A percentile compares a stretch with the other conserved stretches of the same genome.
These are phyloP conservation scores for Pezicula neosporulosa DNA, from an alignment of 2,329 filamentous ascomycete species.

Conservation along the genomic window DNA sequence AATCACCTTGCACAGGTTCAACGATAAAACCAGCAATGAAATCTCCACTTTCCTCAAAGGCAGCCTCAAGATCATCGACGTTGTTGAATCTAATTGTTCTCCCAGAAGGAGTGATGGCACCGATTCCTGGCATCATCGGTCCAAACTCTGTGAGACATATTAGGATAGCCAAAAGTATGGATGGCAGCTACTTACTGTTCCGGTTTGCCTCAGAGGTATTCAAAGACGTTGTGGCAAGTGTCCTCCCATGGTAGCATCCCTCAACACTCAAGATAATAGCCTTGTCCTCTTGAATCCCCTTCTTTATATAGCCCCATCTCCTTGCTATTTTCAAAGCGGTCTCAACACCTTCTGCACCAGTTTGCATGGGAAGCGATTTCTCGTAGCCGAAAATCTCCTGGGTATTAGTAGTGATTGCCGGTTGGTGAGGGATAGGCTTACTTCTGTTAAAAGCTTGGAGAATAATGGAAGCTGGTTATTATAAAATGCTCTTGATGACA, in stretches of 20 bases:
- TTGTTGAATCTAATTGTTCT: neutral
- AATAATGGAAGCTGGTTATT: neutral
- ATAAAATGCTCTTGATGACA: neutral
- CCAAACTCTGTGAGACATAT: neutral
- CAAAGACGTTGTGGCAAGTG: neutral
- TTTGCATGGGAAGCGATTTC: slow-evolving; percentile 97
- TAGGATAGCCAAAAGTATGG: neutral
- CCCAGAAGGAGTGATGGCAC: neutral
- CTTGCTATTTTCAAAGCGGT: slow-evolving; percentile 89
- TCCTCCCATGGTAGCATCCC: neutral
- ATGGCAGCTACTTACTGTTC: neutral
- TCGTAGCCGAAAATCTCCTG: slow-evolving; percentile 70
- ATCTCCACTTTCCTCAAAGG: neutral
- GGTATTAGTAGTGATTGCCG: too few relatives aligned
- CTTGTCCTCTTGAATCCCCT: slow-evolving; percentile 43
- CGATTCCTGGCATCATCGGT: neutral
- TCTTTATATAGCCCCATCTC: slow-evolving; percentile 95
- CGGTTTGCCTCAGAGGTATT: neutral
- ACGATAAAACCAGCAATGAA: neutral
- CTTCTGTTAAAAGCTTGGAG: neutral
- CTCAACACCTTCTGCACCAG: slow-evolving; percentile 92
- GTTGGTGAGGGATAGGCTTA: neutral
- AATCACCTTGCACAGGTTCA: neutral
- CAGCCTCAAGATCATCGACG: neutral
- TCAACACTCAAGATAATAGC: neutral